Percentiles rank a stretch among this genome's conserved stretches.
Evolutionary conservation across 2,329 filamentous ascomycete genomes (phyloP).

Genomic region (Penicillium concentricum): DNA sequence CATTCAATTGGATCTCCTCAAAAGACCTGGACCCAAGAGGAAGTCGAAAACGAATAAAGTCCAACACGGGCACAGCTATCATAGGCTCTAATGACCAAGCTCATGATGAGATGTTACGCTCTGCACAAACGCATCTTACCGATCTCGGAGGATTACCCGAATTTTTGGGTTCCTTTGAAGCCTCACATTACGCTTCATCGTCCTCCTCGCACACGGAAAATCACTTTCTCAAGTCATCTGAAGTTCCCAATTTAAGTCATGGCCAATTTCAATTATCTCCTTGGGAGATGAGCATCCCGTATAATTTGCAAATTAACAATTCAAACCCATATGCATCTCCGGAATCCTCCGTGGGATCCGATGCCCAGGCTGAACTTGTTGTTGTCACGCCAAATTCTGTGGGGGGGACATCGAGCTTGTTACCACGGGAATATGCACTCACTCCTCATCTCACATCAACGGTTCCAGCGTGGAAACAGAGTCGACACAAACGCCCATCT

Average conservation of each 20-base stretch:
- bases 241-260: neutral
- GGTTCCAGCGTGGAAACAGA: neutral
- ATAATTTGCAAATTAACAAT: neutral
- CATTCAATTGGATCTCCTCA: constrained; percentile 46
- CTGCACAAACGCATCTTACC: constrained; percentile 2
- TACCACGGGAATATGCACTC: neutral
- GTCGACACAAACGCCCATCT: neutral
- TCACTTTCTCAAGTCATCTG: neutral
- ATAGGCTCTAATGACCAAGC: neutral
- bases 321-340: neutral
- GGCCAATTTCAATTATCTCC: neutral
- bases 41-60: constrained; percentile 4
- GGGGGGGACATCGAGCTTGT: neutral
- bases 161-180: neutral
- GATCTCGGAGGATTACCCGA: neutral
- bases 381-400: neutral
- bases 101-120: constrained; percentile 1
- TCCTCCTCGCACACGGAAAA: neutral
- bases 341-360: neutral
- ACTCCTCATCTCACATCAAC: neutral
- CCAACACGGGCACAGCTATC: neutral
- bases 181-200: neutral
- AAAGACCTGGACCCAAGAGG: constrained; percentile 12
- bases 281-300: neutral
- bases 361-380: neutral